Evolutionary conservation across 306 rosid species (phyloP).

Genomic region (Prunus mongolica): DNA sequence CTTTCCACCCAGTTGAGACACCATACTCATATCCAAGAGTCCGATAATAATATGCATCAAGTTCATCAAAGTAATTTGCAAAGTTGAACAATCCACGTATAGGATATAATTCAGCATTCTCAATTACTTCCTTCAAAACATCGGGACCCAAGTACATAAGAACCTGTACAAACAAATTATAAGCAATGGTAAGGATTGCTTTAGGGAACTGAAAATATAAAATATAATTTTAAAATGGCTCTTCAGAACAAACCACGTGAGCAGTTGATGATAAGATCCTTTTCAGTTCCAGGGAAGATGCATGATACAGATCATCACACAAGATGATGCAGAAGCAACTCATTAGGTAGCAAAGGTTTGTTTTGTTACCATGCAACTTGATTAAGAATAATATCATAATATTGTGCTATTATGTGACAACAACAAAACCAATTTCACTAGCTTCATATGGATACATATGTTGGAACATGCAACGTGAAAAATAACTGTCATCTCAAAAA

Average conservation of each 20-base stretch:
- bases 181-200: conserved; percentile 21
- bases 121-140: conserved; percentile 64
- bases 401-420: not conserved
- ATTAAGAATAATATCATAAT: conserved; percentile 1
- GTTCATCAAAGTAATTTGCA: conserved; percentile 74
- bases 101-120: conserved; percentile 84
- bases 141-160: conserved; percentile 87
- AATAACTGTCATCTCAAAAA: not conserved
- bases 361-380: conserved; percentile 4
- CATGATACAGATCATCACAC: not conserved
- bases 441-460: not conserved
- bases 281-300: not conserved
- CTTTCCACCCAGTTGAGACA: conserved; percentile 78
- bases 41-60: conserved; percentile 80
- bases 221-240: conserved; percentile 15
- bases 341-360: not conserved
- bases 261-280: not conserved
- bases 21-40: conserved; percentile 69
- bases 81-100: conserved; percentile 90
- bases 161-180: conserved; percentile 48
- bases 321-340: not conserved
- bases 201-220: conserved; percentile 19
- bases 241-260: conserved; percentile 3
- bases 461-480: conserved; percentile 5
- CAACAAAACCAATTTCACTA: not conserved